Evolutionary conservation across 2,329 filamentous ascomycete species (phyloP).

Genomic region (Colletotrichum limetticola): DNA sequence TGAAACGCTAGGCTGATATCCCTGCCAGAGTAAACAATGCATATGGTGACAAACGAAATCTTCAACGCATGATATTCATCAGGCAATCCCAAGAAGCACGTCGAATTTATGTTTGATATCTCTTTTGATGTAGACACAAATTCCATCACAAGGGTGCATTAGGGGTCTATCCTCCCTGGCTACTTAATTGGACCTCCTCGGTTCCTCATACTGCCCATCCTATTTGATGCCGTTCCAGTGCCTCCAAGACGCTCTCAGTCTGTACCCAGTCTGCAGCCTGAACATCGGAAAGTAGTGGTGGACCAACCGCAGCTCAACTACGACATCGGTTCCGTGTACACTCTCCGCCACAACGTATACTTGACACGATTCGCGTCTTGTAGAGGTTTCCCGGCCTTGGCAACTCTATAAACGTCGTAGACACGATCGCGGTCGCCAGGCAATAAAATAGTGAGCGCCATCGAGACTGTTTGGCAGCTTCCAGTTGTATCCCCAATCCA

Average conservation of each 20-base stretch:
- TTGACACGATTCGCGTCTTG: neutral
- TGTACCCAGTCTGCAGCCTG: no score
- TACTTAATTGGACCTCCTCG: no score
- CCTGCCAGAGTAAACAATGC: neutral
- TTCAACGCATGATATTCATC: neutral
- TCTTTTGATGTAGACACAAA: no score
- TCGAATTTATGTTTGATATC: neutral
- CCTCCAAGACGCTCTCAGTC: no score
- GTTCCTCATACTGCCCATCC: no score
- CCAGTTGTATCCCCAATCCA: no score
- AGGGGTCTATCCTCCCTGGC: no score
- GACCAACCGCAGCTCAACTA: neutral
- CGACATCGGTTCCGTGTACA: neutral
- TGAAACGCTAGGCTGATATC: neutral
- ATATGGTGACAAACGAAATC: neutral
- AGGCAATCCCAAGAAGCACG: neutral
- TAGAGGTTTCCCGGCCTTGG: neutral
- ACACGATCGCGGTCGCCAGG: no score
- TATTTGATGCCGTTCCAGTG: no score
- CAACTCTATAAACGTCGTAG: no score
- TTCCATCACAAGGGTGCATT: no score
- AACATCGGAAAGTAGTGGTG: neutral
- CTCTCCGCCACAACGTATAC: neutral
- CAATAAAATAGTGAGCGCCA: no score
- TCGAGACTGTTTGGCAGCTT: neutral